These are phyloP conservation scores for Hyphopichia pseudoburtonii DNA, from an alignment of 1,139 yeast species.

Conservation along the genomic window DNA sequence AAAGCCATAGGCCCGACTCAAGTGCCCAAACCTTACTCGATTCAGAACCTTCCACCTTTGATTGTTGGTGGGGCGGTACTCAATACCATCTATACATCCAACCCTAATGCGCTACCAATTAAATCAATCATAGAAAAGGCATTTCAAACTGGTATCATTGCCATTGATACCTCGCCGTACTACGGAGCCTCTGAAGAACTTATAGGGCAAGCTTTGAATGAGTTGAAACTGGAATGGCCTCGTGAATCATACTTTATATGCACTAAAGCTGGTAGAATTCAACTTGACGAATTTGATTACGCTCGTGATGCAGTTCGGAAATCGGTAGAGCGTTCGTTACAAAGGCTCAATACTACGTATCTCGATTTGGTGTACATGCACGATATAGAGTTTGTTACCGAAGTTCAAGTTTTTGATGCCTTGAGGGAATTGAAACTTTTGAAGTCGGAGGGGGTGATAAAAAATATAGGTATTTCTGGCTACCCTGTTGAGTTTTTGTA, in stretches of 20 bases:
- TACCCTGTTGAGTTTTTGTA: conserved; percentile 75
- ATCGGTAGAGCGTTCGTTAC: conserved; percentile 66
- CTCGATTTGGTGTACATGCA: conserved; percentile 83
- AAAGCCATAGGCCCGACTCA: conserved; percentile 17
- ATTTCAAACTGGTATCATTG: conserved; percentile 65
- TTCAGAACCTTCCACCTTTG: conserved; percentile 52
- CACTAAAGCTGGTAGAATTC: conserved; percentile 84
- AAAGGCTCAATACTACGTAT: conserved; percentile 63
- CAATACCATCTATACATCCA: conserved; percentile 70
- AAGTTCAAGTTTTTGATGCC: conserved; percentile 59
- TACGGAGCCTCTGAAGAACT: conserved; percentile 86
- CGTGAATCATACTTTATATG: conserved; percentile 71
- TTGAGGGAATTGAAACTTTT: conserved; percentile 56
- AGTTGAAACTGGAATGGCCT: conserved; percentile 41
- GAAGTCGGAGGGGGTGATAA: conserved; percentile 63
- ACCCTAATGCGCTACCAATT: conserved; percentile 62
- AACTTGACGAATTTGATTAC: conserved; percentile 72
- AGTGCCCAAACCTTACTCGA: conserved; percentile 21
- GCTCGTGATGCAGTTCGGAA: conserved; percentile 55
- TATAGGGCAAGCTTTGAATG: conserved; percentile 63
- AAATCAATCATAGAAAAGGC: conserved; percentile 58
- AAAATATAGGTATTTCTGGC: conserved; percentile 78
- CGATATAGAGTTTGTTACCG: conserved; percentile 79
- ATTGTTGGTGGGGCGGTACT: conserved; percentile 86
- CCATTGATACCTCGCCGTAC: conserved; percentile 89